Conservation (phyloP, 306 rosid species). For the Parietaria judaica region DNA sequence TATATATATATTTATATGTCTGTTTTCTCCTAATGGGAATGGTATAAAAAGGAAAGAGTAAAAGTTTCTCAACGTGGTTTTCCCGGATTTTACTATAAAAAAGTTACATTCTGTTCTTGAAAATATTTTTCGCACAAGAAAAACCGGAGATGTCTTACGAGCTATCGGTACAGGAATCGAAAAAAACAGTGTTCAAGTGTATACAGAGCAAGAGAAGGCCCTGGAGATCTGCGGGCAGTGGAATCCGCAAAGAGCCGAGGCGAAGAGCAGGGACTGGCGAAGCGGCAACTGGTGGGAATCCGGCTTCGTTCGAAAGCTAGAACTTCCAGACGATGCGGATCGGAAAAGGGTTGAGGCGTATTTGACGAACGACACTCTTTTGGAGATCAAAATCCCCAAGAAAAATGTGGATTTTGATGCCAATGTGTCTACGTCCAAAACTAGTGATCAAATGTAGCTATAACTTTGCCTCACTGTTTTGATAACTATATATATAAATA, state of each 20-base stretch:
- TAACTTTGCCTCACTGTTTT: not conserved
- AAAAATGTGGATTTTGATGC: conserved; percentile 28
- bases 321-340: conserved; percentile 90
- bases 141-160: conserved; percentile 4
- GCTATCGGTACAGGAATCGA: conserved; percentile 57
- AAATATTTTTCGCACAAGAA: not conserved
- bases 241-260: conserved; percentile 52
- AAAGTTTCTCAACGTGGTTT: no score
- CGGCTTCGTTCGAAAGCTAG: conserved; percentile 88
- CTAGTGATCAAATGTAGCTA: conserved; percentile 27
- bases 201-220: conserved; percentile 63
- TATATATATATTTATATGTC: no score
- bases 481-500: not conserved
- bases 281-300: conserved; percentile 85
- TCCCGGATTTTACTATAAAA: no score
- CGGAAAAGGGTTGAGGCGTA: conserved; percentile 52
- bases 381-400: conserved; percentile 68
- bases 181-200: conserved; percentile 43
- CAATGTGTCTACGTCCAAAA: conserved; percentile 23
- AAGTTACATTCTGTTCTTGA: no score
- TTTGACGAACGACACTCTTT: conserved; percentile 39
- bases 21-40: no score
- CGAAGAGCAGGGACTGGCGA: conserved; percentile 63
- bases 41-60: no score
- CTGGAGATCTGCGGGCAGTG: conserved; percentile 80